A percentile compares a stretch with the other conserved stretches of the same genome.
phyloP scores from a whole-genome alignment of 2,329 filamentous ascomycete genomes.

The Chaetomiaceae sp. region DNA sequence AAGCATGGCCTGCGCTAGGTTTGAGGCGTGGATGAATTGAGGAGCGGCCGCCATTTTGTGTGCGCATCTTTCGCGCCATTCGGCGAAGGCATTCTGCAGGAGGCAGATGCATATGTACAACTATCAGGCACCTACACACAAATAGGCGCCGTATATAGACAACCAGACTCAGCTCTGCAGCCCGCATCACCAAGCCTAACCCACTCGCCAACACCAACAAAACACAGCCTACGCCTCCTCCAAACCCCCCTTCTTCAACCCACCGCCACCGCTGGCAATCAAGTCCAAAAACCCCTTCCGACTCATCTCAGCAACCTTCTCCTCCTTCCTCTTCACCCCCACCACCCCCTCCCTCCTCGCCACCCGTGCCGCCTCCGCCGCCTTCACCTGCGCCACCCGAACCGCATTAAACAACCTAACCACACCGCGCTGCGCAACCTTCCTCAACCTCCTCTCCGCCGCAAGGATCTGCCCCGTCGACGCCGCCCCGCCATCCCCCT shows the following conservation, averaged over 20 bases:
- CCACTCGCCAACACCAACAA: too few species aligned
- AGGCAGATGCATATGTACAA: slow-evolving; percentile 17
- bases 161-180: slow-evolving; percentile 15
- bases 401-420: slow-evolving; percentile 96
- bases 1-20: slow-evolving; percentile 11
- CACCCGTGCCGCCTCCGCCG: slow-evolving; percentile 66
- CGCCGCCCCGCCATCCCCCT: slow-evolving; percentile 29
- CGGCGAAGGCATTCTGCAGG: background rate
- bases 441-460: slow-evolving; percentile 72
- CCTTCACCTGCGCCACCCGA: slow-evolving; percentile 83
- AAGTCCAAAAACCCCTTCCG: slow-evolving; percentile 94
- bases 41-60: background rate
- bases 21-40: background rate
- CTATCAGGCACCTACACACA: background rate
- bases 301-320: slow-evolving; percentile 90
- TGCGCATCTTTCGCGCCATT: background rate
- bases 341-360: slow-evolving; percentile 67
- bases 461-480: slow-evolving; percentile 55
- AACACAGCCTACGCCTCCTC: slow-evolving; percentile 54
- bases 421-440: slow-evolving; percentile 88
- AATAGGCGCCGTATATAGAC: slow-evolving; percentile 11
- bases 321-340: slow-evolving; percentile 72
- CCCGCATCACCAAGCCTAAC: background rate
- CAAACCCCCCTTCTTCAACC: slow-evolving; percentile 51
- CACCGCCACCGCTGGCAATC: slow-evolving; percentile 62